Evolutionary conservation across 768 basidiomycete genomes (phyloP).

Genomic region (Hemileccinum rubropunctum): DNA sequence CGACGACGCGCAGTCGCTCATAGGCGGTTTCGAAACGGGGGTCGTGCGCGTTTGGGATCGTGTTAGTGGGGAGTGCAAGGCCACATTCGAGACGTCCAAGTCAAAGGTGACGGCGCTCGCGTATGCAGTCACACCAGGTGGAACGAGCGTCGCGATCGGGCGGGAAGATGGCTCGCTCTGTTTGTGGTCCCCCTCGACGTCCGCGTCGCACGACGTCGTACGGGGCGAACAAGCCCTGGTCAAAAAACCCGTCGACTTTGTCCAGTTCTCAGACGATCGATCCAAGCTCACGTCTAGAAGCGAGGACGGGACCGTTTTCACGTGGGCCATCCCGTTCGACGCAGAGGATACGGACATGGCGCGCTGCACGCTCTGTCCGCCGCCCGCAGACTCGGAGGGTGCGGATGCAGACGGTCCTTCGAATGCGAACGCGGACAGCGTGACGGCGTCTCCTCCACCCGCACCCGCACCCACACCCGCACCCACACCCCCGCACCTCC

Average conservation of each 20-base stretch:
- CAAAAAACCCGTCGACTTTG: conserved; percentile 3
- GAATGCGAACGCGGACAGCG: no score
- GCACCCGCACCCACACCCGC: no score
- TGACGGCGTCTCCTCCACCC: no score
- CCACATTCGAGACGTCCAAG: neutral
- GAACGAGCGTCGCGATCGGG: conserved; percentile 11
- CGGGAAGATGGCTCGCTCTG: conserved; percentile 18
- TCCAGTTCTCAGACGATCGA: conserved; percentile 11
- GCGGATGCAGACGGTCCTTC: neutral
- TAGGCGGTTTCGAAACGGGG: conserved; percentile 17
- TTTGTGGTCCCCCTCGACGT: conserved; percentile 16
- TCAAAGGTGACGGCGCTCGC: conserved; percentile 19
- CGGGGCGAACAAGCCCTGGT: conserved; percentile 1
- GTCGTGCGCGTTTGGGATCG: conserved; percentile 22
- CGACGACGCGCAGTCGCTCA: conserved; percentile 8
- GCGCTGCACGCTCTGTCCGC: neutral
- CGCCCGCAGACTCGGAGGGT: neutral
- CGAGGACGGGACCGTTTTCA: conserved; percentile 7
- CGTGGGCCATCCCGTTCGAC: conserved; percentile 7
- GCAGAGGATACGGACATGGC: neutral
- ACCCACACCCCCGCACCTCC: no score
- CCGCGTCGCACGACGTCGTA: conserved; percentile 9
- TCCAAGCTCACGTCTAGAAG: conserved; percentile 9
- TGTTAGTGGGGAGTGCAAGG: conserved; percentile 9
- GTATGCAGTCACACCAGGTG: neutral